Evolutionary conservation across 2,329 filamentous ascomycete species (phyloP).

Genomic region (Davidsoniella eucalypti): DNA sequence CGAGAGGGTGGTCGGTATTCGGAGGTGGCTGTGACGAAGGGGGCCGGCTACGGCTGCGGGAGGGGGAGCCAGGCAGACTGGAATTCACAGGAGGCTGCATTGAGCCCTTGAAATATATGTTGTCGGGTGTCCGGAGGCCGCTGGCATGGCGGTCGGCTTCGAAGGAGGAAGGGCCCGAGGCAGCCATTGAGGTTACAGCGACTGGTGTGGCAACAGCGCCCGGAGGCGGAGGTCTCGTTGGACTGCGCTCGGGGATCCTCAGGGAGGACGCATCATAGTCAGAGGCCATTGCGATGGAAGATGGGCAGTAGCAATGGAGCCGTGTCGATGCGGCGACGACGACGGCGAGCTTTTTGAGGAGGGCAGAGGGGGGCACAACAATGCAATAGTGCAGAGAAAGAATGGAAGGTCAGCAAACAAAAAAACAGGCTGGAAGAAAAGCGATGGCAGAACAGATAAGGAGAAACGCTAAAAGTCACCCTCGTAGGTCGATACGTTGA

Average conservation of each 20-base stretch:
- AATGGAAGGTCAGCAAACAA: too few relatives aligned
- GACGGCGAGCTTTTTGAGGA: too few relatives aligned
- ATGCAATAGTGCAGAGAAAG: too few relatives aligned
- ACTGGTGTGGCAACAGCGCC: neutral
- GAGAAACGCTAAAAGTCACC: too few relatives aligned
- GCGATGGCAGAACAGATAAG: too few relatives aligned
- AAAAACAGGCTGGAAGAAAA: too few relatives aligned
- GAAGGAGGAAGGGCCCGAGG: constrained; percentile 5
- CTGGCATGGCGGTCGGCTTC: constrained; percentile 7
- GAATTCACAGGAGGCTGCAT: neutral
- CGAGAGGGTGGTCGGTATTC: constrained; percentile 4
- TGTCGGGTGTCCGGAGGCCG: constrained; percentile 10
- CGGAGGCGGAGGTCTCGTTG: constrained; percentile 7
- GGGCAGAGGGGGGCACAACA: too few relatives aligned
- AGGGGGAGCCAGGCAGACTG: constrained; percentile 3
- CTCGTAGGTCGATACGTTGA: too few relatives aligned
- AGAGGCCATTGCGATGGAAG: constrained; percentile 7
- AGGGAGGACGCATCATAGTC: constrained; percentile 11
- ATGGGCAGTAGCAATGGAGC: too few relatives aligned
- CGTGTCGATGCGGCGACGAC: too few relatives aligned
- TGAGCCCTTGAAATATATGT: constrained; percentile 6
- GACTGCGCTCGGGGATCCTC: constrained; percentile 11
- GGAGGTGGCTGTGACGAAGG: constrained; percentile 5
- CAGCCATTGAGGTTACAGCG: neutral
- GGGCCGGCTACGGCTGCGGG: constrained; percentile 10